A percentile compares a stretch with the other conserved stretches of the same genome.
Conservation (phyloP, 2,329 filamentous ascomycete genomes). For the Colletotrichum tamarilloi region DNA sequence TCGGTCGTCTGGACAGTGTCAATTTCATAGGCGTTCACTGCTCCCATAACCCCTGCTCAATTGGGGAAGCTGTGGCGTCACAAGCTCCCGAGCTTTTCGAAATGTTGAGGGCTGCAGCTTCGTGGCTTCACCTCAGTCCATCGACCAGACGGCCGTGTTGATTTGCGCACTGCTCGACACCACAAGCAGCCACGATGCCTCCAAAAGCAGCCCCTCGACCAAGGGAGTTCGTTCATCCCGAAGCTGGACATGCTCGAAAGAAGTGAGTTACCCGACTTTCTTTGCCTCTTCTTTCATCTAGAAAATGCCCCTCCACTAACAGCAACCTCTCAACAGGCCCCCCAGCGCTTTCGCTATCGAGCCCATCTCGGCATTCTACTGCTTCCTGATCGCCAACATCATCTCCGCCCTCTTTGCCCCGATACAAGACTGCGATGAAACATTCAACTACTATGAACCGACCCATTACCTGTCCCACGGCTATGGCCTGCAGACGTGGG, state of each 20-base stretch:
- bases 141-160: constrained; percentile 21
- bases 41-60: constrained; percentile 14
- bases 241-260: constrained; percentile 62
- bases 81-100: constrained; percentile 31
- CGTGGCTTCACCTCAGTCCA: constrained; percentile 23
- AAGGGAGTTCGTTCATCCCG: constrained; percentile 59
- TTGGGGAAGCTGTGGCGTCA: constrained; percentile 36
- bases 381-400: constrained; percentile 79
- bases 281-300: neutral
- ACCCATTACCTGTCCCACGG: constrained; percentile 93
- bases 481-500: constrained; percentile 97
- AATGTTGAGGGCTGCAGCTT: constrained; percentile 36
- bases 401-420: constrained; percentile 85
- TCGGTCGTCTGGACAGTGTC: neutral
- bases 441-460: constrained; percentile 99
- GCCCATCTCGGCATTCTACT: constrained; percentile 81
- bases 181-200: constrained; percentile 50
- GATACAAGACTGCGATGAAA: constrained; percentile 98
- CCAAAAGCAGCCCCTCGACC: constrained; percentile 44
- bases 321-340: constrained; percentile 44
- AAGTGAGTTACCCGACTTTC: constrained; percentile 49
- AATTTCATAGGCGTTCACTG: rapidly evolving
- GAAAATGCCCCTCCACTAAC: constrained; percentile 33
- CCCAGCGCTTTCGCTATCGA: constrained; percentile 72
- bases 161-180: constrained; percentile 9